Base-by-base conservation (phyloP, 75 land plant genomes). In the Pinus albicaulis region DNA sequence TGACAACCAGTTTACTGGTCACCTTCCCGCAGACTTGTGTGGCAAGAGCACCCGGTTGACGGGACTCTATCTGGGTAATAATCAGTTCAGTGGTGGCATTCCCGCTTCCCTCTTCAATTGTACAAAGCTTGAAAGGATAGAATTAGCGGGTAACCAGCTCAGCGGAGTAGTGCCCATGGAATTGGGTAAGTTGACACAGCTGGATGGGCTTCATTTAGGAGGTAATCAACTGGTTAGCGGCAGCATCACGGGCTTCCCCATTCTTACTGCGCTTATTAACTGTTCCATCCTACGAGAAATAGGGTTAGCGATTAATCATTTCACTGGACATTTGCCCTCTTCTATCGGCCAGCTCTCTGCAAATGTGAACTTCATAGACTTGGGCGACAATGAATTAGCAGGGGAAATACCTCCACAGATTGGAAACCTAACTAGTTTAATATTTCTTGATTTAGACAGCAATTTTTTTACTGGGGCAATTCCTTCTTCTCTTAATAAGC, bases 1-100 rank as follows among this genome's bases (percentile, higher is more conserved):
- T 16, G 71, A 36, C 38, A 36, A 36, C 38, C 38, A 36, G 38
- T 59, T 84, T 60, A 65, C 61, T n/a, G 86, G 79, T 26, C 60
- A 25, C 44, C 72, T 84, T 5, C 86, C 84, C 38, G 38, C 38
- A 4, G 38, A 36, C 5, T 36, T 26, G 23, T 26, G 34, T 23
- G 26, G 71, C 71, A 19, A 17, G 71, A 16, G n/a, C 17, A 68
- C 23, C 38, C 38, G 38, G 38, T 36, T 36, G 38, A 36, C 38
- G 38, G 38, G 38, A 36, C 53, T 77, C 7, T 55, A 64, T 60
- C 23, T 78, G 20, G 62, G 44, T 8, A 22, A 26, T n/a, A 78
- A 78, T 36, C 38, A 36, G 38, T 36, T 36, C 4, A 36, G 38
- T 36, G 38, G 38, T 5, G 5, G 38, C 38, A 36, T 36, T 36